A percentile compares a stretch with the other conserved stretches of the same genome.
Conservation (phyloP, 176 grass and related monocot species). For the Ananas comosus region DNA sequence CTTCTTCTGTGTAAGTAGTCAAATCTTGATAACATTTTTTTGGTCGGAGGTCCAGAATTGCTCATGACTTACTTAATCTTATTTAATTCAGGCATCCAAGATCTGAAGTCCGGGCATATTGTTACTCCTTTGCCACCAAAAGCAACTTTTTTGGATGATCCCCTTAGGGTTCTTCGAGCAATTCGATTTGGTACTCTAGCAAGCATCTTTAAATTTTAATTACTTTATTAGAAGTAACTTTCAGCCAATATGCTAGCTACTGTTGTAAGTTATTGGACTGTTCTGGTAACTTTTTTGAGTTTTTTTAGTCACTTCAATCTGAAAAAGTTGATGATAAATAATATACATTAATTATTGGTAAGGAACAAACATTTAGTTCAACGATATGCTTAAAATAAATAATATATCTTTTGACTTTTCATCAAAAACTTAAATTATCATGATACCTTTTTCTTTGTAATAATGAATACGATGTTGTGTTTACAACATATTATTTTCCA, state of each 20-base stretch:
- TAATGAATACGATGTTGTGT: no score
- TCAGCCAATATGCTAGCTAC: neutral
- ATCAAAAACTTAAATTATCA: no score
- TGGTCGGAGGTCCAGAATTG: neutral
- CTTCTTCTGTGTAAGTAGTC: neutral
- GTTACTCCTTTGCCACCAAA: constrained; percentile 86
- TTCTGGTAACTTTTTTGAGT: neutral
- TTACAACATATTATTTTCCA: no score
- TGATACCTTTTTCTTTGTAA: no score
- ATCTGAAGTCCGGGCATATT: constrained; percentile 64
- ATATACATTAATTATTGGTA: no score
- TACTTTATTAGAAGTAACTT: neutral
- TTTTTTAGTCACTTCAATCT: no score
- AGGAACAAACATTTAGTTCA: no score
- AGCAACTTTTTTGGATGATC: constrained; percentile 90
- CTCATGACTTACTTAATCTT: constrained; percentile 18
- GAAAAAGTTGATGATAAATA: no score
- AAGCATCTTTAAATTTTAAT: neutral
- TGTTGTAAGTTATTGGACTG: neutral
- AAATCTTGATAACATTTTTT: constrained; percentile 5
- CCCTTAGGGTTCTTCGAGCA: constrained; percentile 94
- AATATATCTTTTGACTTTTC: no score
- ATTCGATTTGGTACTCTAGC: constrained; percentile 76
- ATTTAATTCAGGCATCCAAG: constrained; percentile 56
- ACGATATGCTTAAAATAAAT: no score